Evolutionary conservation across 495 filamentous ascomycete species (phyloP).

Genomic region (Podospora fimiseda): DNA sequence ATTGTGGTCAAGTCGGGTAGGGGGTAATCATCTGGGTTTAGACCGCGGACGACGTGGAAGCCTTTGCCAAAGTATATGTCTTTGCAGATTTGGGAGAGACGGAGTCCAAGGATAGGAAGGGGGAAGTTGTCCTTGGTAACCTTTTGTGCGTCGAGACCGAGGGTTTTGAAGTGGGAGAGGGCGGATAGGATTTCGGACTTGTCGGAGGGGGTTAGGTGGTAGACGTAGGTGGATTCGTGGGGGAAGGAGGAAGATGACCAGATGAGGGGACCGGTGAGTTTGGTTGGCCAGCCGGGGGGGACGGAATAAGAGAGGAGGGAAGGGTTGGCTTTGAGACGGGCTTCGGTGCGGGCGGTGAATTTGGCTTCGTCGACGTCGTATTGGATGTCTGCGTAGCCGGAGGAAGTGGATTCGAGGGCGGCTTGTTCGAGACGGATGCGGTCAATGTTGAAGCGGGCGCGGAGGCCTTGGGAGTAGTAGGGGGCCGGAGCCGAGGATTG

Average conservation of each 20-base stretch:
- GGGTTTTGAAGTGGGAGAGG: constrained; percentile 14
- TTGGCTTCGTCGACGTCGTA: constrained; percentile 22
- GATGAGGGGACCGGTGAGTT: constrained; percentile 17
- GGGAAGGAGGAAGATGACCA: constrained; percentile 17
- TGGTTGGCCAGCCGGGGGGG: constrained; percentile 17
- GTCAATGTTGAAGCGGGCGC: constrained; percentile 21
- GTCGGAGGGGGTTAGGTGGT: constrained; percentile 16
- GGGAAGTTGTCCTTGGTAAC: constrained; percentile 19
- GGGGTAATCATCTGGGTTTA: constrained; percentile 31
- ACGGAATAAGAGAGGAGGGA: constrained; percentile 17
- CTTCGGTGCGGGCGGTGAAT: constrained; percentile 13
- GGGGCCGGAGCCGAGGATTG: not conserved
- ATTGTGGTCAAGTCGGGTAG: constrained; percentile 17
- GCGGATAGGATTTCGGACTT: constrained; percentile 18
- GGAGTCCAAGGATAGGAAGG: constrained; percentile 15
- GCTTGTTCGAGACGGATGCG: constrained; percentile 20
- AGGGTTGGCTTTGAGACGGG: constrained; percentile 14
- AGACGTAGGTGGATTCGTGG: constrained; percentile 19
- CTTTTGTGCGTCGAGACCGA: constrained; percentile 15
- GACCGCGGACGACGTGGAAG: constrained; percentile 46
- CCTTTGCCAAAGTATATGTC: constrained; percentile 40
- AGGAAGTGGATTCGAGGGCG: not conserved
- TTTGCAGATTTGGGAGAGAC: constrained; percentile 12
- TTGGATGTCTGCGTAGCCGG: constrained; percentile 16
- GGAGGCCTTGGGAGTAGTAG: constrained; percentile 23